These are phyloP conservation scores for Prunus mume DNA, from an alignment of 306 rosid genomes.

Conservation along the genomic window DNA sequence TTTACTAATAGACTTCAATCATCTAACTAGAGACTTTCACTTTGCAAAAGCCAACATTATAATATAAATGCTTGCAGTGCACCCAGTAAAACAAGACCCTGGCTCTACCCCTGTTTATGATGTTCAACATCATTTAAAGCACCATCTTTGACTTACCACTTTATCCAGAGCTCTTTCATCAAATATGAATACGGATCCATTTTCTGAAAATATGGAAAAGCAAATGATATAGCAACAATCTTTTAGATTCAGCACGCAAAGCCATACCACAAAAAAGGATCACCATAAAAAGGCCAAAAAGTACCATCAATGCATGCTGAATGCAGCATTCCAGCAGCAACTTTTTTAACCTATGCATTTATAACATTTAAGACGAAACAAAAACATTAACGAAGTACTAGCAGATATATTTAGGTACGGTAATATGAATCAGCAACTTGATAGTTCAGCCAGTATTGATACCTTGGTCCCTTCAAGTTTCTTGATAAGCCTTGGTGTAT, in stretches of 20 bases:
- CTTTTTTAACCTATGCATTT: slow-evolving; percentile 54
- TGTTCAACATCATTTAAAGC: background rate
- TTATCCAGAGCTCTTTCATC: slow-evolving; percentile 67
- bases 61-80: too few species aligned
- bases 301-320: slow-evolving; percentile 90
- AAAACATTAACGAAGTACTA: background rate
- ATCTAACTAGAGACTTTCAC: background rate
- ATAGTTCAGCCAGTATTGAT: slow-evolving; percentile 22
- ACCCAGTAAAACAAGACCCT: background rate
- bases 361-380: background rate
- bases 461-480: slow-evolving; percentile 92
- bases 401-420: background rate
- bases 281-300: slow-evolving; percentile 1
- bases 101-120: background rate
- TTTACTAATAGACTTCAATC: background rate
- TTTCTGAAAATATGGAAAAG: slow-evolving; percentile 56
- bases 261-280: slow-evolving; percentile 2
- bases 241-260: slow-evolving; percentile 1
- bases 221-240: slow-evolving; percentile 4
- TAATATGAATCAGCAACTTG: slow-evolving; percentile 23
- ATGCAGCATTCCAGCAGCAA: slow-evolving; percentile 84
- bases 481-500: slow-evolving; percentile 87
- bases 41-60: background rate
- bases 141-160: slow-evolving; percentile 47
- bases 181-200: slow-evolving; percentile 72